phyloP scores from a whole-genome alignment of 345 rosid genomes.

The Streptanthus diversifolius region DNA sequence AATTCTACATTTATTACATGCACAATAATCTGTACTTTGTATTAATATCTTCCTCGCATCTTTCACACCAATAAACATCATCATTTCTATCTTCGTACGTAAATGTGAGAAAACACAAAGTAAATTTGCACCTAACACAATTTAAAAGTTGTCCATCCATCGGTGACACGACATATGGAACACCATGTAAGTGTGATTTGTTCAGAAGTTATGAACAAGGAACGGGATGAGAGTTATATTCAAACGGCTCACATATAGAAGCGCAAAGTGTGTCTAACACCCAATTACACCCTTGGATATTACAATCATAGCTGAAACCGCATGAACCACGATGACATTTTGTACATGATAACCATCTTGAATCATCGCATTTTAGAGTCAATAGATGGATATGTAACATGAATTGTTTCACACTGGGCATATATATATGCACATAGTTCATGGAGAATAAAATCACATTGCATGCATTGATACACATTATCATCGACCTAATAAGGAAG shows the following conservation, averaged over 20 bases:
- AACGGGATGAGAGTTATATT: neutral
- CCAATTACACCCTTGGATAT: neutral
- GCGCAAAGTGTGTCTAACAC: neutral
- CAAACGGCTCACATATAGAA: neutral
- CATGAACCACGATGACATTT: neutral
- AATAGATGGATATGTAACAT: neutral
- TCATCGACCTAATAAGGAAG: neutral
- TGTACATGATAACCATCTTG: neutral
- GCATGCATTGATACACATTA: neutral
- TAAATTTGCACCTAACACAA: neutral
- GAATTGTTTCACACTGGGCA: neutral
- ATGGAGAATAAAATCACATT: slow-evolving; percentile 7
- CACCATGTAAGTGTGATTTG: neutral
- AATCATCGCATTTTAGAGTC: neutral
- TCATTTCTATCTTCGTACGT: neutral
- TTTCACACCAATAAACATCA: neutral
- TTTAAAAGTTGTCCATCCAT: neutral
- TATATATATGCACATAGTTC: slow-evolving; percentile 3
- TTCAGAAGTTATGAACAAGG: neutral
- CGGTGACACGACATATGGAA: neutral
- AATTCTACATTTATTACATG: neutral
- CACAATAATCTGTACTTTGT: neutral
- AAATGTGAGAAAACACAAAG: neutral
- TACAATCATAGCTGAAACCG: neutral
- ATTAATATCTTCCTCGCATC: neutral